Evolutionary conservation across 1,139 yeast species (phyloP).

Genomic region (Nakaseomyces glabratus): DNA sequence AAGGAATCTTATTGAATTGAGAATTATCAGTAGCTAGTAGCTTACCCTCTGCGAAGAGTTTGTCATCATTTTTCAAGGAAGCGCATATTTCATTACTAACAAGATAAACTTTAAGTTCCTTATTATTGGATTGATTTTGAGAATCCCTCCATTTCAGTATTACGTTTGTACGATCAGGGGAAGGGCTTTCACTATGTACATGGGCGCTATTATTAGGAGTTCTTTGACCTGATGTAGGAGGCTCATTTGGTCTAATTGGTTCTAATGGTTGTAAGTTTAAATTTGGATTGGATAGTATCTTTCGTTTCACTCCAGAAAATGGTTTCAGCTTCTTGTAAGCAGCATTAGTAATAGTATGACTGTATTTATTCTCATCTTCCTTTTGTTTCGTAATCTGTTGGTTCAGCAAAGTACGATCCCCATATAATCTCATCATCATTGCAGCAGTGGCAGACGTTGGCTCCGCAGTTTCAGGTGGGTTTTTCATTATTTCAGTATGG

Average conservation of each 20-base stretch:
- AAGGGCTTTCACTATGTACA: no score
- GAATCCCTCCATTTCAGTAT: slow-evolving; percentile 21
- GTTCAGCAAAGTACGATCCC: slow-evolving; percentile 11
- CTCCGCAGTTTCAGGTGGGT: slow-evolving; percentile 2
- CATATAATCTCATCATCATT: slow-evolving; percentile 15
- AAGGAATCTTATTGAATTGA: slow-evolving; percentile 9
- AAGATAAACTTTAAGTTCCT: slow-evolving; percentile 9
- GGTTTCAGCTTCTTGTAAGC: neutral
- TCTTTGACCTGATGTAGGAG: neutral
- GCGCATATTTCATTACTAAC: slow-evolving; percentile 14
- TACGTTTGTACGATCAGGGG: slow-evolving; percentile 12
- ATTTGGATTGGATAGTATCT: slow-evolving; percentile 5
- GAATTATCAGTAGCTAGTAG: slow-evolving; percentile 29
- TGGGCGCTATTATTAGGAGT: neutral
- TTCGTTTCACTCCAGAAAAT: neutral
- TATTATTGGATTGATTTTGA: slow-evolving; percentile 4
- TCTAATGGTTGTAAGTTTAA: slow-evolving; percentile 8
- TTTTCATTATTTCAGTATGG: neutral
- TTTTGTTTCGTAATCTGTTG: slow-evolving; percentile 9
- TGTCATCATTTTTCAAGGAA: slow-evolving; percentile 8
- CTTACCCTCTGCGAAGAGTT: neutral
- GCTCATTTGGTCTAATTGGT: slow-evolving; percentile 6
- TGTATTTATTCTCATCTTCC: slow-evolving; percentile 6
- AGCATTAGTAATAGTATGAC: slow-evolving; percentile 4
- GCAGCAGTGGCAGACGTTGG: slow-evolving; percentile 16